phyloP scores from a whole-genome alignment of 176 grass and related monocot genomes.

The Eleusine coracana region DNA sequence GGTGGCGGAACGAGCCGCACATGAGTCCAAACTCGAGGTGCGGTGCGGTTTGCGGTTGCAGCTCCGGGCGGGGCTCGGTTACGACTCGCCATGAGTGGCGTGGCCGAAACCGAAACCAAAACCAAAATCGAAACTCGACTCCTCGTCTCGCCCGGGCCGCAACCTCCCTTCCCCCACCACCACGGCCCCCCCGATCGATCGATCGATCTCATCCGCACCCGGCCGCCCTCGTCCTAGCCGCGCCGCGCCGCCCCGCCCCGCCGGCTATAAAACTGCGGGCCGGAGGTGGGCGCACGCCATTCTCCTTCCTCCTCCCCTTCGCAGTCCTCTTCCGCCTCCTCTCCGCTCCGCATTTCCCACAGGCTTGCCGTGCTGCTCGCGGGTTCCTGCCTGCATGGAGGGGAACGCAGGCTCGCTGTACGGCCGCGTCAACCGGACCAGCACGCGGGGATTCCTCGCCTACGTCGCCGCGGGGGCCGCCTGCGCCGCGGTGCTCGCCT shows the following conservation, averaged over 20 bases:
- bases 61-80: too few relatives aligned
- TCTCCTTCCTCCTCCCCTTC: not conserved
- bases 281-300: slow-evolving; percentile 22
- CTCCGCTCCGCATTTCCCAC: not conserved
- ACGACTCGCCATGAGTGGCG: not conserved
- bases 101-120: slow-evolving; percentile 33
- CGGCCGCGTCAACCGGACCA: slow-evolving; percentile 49
- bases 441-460: slow-evolving; percentile 60
- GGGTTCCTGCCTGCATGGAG: slow-evolving; percentile 19
- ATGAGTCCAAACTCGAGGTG: not conserved
- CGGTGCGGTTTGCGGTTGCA: not conserved
- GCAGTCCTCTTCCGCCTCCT: not conserved
- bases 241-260: not conserved
- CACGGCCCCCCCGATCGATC: not conserved
- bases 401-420: slow-evolving; percentile 32
- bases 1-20: not conserved
- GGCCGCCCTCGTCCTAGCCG: not conserved
- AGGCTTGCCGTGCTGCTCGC: not conserved
- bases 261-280: slow-evolving; percentile 29
- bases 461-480: slow-evolving; percentile 54
- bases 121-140: slow-evolving; percentile 39
- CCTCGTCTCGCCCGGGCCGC: not conserved
- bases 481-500: slow-evolving; percentile 53
- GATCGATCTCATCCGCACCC: slow-evolving; percentile 34
- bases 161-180: not conserved